phyloP scores from a whole-genome alignment of 139 green algal species.

The Chlorella sp. region DNA sequence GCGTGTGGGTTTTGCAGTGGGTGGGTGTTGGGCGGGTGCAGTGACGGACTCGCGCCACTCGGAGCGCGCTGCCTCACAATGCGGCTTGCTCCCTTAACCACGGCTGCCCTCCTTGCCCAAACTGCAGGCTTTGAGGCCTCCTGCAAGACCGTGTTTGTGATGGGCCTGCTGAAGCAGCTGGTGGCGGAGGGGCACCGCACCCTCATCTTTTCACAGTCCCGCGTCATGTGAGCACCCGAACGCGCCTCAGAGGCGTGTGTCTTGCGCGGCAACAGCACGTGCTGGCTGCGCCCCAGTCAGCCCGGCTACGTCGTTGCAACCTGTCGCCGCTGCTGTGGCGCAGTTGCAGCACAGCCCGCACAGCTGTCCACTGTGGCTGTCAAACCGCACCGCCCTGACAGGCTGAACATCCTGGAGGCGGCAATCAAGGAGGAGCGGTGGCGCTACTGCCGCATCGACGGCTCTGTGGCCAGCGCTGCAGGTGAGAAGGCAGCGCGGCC shows the following conservation, averaged over 20 bases:
- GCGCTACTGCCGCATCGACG: conserved; percentile 85
- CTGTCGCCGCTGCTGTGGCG: too few relatives aligned
- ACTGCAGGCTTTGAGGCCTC: conserved; percentile 55
- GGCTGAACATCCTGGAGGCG: conserved; percentile 88
- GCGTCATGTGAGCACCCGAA: conserved; percentile 26
- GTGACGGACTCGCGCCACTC: not conserved
- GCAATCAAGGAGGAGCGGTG: conserved; percentile 54
- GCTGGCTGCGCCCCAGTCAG: too few relatives aligned
- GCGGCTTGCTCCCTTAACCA: too few relatives aligned
- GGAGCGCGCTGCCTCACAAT: too few relatives aligned
- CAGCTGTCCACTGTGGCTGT: not conserved
- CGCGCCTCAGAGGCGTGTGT: too few relatives aligned
- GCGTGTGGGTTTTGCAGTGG: not conserved
- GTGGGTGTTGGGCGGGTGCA: not conserved
- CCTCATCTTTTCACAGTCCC: conserved; percentile 84
- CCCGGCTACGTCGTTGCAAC: too few relatives aligned
- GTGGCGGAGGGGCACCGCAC: conserved; percentile 77
- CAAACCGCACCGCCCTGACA: not conserved
- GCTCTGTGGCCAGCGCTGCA: conserved; percentile 65
- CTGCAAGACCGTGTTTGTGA: conserved; percentile 87
- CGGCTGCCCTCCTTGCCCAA: not conserved
- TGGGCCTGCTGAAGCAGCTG: conserved; percentile 79
- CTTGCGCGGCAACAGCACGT: too few relatives aligned
- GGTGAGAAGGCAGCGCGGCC: not conserved
- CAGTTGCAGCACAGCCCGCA: too few relatives aligned